Evolutionary conservation across 2,329 filamentous ascomycete species (phyloP).

Genomic region (Neofusicoccum sp.): DNA sequence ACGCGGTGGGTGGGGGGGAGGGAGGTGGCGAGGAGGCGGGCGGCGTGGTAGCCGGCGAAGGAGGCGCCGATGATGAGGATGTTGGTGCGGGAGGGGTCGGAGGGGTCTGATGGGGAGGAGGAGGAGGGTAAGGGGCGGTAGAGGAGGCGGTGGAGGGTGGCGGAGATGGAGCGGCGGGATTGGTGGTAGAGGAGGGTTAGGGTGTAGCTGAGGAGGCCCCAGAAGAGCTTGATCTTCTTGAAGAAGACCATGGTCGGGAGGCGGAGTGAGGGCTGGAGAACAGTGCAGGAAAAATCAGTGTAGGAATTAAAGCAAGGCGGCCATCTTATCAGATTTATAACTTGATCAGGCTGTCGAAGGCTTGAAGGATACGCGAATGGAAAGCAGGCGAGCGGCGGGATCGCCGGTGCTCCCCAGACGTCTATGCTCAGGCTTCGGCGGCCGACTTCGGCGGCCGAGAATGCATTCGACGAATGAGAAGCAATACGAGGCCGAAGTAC

Average conservation of each 20-base stretch:
- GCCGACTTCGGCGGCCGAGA: too few species aligned
- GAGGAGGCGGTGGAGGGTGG: constrained; percentile 19
- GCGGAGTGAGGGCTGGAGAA: too few species aligned
- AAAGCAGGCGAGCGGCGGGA: too few species aligned
- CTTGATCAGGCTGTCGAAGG: too few species aligned
- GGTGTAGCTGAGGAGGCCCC: constrained; percentile 12
- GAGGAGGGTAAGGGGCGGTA: constrained; percentile 19
- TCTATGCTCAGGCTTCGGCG: too few species aligned
- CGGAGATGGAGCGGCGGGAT: constrained; percentile 18
- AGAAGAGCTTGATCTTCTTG: not conserved
- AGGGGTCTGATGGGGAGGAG: not conserved
- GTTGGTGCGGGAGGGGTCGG: constrained; percentile 39
- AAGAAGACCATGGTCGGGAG: not conserved
- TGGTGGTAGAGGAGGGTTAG: constrained; percentile 15
- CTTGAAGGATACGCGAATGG: too few species aligned
- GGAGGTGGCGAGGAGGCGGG: constrained; percentile 51
- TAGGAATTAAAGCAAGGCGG: too few species aligned
- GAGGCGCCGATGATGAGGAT: constrained; percentile 62
- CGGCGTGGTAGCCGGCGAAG: constrained; percentile 58
- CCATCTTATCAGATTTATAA: too few species aligned
- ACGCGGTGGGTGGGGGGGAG: constrained; percentile 58
- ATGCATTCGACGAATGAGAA: too few species aligned
- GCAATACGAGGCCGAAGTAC: too few species aligned
- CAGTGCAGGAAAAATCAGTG: too few species aligned
- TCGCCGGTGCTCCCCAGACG: too few species aligned